Percentiles rank a stretch among this genome's conserved stretches.
These are phyloP conservation scores for Gaeumannomyces tritici DNA, from an alignment of 2,329 filamentous ascomycete species.

Conservation along the genomic window DNA sequence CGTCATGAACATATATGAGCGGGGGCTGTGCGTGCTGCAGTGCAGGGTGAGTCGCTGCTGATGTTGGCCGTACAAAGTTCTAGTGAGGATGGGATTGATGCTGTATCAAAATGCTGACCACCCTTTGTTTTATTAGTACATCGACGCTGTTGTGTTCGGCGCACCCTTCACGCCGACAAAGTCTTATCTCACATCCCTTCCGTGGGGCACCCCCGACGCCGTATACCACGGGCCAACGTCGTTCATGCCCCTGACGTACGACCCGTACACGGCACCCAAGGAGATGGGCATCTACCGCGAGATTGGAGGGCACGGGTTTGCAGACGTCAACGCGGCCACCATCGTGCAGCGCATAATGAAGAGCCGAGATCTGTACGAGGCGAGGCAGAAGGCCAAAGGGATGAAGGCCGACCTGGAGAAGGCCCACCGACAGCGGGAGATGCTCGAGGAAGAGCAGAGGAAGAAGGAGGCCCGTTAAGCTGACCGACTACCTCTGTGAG, in stretches of 20 bases:
- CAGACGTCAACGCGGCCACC: constrained; percentile 81
- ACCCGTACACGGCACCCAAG: constrained; percentile 74
- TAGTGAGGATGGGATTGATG: not conserved
- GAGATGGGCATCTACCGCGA: constrained; percentile 76
- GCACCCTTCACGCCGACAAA: constrained; percentile 81
- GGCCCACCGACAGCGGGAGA: constrained; percentile 51
- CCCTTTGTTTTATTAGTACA: constrained; percentile 47
- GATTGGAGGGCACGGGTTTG: constrained; percentile 67
- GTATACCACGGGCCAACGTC: constrained; percentile 96
- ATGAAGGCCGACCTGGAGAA: constrained; percentile 74
- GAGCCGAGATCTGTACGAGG: constrained; percentile 81
- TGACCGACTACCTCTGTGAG: too few relatives aligned
- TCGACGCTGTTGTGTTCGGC: constrained; percentile 80
- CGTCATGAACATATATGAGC: constrained; percentile 99
- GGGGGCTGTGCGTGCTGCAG: constrained; percentile 88
- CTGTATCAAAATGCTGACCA: not conserved
- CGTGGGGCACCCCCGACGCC: constrained; percentile 62
- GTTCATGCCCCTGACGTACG: constrained; percentile 74
- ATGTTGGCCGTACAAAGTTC: not conserved
- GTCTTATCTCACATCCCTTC: constrained; percentile 65
- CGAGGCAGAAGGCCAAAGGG: constrained; percentile 80
- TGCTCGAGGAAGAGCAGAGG: constrained; percentile 49
- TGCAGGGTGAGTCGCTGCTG: constrained; percentile 58
- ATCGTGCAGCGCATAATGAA: constrained; percentile 88
- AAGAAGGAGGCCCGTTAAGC: constrained; percentile 27